A percentile compares a stretch with the other conserved stretches of the same genome.
Conservation (phyloP, 306 rosid genomes). For the Macrotyloma uniflorum region DNA sequence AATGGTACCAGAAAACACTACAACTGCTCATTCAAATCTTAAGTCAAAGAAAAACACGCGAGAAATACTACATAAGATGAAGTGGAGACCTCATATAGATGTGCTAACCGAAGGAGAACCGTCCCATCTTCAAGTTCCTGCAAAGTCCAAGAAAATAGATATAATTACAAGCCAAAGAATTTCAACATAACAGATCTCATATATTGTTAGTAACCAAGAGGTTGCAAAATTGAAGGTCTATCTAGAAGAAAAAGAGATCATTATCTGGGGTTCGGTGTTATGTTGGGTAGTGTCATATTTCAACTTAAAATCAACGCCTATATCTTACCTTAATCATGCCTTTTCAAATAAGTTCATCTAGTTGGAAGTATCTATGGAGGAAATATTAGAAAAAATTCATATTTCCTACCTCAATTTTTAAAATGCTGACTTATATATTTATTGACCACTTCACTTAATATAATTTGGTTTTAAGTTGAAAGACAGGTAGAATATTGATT, state of each 20-base stretch:
- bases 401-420: too few relatives aligned
- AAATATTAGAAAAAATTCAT: too few relatives aligned
- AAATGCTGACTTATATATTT: too few relatives aligned
- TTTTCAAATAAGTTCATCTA: too few relatives aligned
- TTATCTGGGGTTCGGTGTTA: not conserved
- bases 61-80: conserved; percentile 18
- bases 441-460: too few relatives aligned
- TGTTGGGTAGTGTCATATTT: too few relatives aligned
- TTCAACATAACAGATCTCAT: conserved; percentile 15
- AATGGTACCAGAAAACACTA: not conserved
- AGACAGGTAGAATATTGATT: not conserved
- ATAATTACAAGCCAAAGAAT: not conserved
- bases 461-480: too few relatives aligned
- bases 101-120: conserved; percentile 78
- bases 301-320: too few relatives aligned
- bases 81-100: conserved; percentile 70
- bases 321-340: too few relatives aligned
- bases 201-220: not conserved
- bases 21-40: not conserved
- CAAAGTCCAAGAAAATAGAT: conserved; percentile 29
- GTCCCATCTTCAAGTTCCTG: conserved; percentile 73
- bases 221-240: not conserved
- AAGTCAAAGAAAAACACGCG: not conserved
- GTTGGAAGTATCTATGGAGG: too few relatives aligned
- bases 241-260: not conserved